phyloP scores from a whole-genome alignment of 805 yeast species.

The Yarrowia sp. region DNA sequence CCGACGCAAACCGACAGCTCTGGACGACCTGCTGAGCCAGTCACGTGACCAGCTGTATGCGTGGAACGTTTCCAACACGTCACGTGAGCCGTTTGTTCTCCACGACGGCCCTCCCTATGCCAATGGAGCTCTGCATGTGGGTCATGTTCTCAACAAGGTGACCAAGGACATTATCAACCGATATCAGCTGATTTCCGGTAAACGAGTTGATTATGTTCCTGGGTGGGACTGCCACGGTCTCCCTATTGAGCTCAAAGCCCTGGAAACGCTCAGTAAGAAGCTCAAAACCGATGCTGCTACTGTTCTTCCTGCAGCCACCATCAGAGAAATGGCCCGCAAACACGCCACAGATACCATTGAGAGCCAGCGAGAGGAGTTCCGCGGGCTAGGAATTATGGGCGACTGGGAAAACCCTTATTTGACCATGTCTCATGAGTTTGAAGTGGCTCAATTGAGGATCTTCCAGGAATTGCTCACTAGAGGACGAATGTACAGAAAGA shows the following conservation, averaged over 20 bases:
- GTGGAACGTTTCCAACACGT: constrained; percentile 52
- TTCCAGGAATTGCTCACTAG: constrained; percentile 69
- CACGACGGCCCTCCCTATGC: constrained; percentile 99
- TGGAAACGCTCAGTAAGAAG: constrained; percentile 55
- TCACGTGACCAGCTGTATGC: constrained; percentile 60
- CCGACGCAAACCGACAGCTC: constrained; percentile 8
- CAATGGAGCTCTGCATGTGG: constrained; percentile 93
- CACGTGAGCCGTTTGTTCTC: constrained; percentile 60
- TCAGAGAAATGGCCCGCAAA: constrained; percentile 67
- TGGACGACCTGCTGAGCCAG: constrained; percentile 14
- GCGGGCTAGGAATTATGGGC: constrained; percentile 78
- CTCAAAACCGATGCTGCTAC: constrained; percentile 51
- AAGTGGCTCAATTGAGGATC: constrained; percentile 72
- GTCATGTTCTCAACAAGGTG: constrained; percentile 86
- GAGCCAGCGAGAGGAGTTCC: constrained; percentile 68
- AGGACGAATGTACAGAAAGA: constrained; percentile 78
- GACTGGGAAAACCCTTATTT: constrained; percentile 77
- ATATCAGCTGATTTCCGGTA: constrained; percentile 66
- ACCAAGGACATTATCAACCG: constrained; percentile 86
- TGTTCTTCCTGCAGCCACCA: constrained; percentile 57
- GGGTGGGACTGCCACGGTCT: constrained; percentile 99
- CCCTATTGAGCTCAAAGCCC: constrained; percentile 91
- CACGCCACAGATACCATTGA: constrained; percentile 75
- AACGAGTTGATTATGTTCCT: constrained; percentile 74
- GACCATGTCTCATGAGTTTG: constrained; percentile 76